Percentiles rank a stretch among this genome's conserved stretches.
Evolutionary conservation across 352 stramenopile species (phyloP).

Genomic region (Phytopythium cucurbitacearum): DNA sequence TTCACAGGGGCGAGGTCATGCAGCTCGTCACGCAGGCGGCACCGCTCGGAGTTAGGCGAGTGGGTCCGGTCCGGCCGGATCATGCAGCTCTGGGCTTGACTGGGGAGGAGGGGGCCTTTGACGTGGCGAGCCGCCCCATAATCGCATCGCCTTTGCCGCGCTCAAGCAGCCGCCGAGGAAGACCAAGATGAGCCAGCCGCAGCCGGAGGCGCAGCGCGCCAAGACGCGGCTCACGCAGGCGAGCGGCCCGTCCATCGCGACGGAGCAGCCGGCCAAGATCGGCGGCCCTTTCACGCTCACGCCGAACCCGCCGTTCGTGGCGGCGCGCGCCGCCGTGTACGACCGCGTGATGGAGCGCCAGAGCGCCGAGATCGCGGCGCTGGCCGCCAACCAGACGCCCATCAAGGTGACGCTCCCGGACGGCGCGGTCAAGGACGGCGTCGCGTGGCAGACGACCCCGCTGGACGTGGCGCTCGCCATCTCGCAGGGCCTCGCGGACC

Average conservation of each 20-base stretch:
- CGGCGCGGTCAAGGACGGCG: conserved; percentile 89
- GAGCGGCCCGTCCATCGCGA: conserved; percentile 64
- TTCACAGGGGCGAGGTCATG: no score
- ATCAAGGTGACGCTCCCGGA: conserved; percentile 98
- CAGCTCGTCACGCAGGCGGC: no score
- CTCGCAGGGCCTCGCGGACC: conserved; percentile 94
- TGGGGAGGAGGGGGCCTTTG: no score
- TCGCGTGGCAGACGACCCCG: conserved; percentile 94
- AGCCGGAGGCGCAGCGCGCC: conserved; percentile 33
- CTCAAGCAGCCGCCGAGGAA: not conserved
- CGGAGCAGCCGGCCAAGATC: conserved; percentile 61
- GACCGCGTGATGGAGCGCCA: conserved; percentile 78
- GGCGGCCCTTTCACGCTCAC: conserved; percentile 75
- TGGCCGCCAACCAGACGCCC: conserved; percentile 78
- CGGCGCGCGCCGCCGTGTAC: conserved; percentile 79
- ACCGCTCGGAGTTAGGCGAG: no score
- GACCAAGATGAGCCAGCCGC: conserved; percentile 2
- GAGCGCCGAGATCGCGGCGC: conserved; percentile 59
- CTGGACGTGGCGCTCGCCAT: conserved; percentile 95
- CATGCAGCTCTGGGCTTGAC: no score
- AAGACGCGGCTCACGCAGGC: conserved; percentile 79
- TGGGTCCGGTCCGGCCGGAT: no score
- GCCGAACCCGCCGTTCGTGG: conserved; percentile 83
- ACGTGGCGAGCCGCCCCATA: no score
- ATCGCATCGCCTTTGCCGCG: no score